Evolutionary conservation across 768 basidiomycete genomes (phyloP), one percentile per base, ranked within the genome.

Genomic region (Lanmaoa rubissima): DNA sequence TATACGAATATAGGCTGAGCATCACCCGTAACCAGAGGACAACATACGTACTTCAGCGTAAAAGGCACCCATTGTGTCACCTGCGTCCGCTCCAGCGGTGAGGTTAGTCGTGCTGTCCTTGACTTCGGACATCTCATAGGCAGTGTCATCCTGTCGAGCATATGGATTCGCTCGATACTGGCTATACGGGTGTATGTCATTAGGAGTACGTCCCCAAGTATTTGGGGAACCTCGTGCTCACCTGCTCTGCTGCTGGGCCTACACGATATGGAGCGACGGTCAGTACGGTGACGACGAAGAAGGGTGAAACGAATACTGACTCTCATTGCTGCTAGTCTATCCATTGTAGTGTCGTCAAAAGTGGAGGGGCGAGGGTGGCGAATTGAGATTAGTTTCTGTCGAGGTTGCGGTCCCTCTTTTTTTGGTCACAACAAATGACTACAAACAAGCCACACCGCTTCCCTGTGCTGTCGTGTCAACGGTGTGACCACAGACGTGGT

Each of bases 301-400:
- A 6, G 6, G 32, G 5, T 8, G 0, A 44, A 49, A 11, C 2
- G 16, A 28, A 39, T 3, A 70, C 84, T 56, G 57, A 90, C 90
- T 76, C 90, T 84, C 85, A 90, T 84, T 60, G 88, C 90, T 65
- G 90, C 92, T 62, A 95, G 82, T 80, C 93, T 85, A 78, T 95
- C 92, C 83, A 93, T 85, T 62, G 54, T 63, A 34, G 6, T 47
- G 56, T 69, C 69, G 93, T 90, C 86, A 92, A 53, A 51, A 16
- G 88, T 63, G 65, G 73, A 61, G 56, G 62, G 26, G 26, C 1
- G 28, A 40, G 28, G n/a, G 17, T 32, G 69, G 58, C 24, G 13
- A 17, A 21, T 43, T 24, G 32, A 41, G 31, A 12, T 31, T 19
- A 21, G 59, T 49, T 41, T 40, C 31, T 19, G 54, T 38, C 19